These are phyloP conservation scores for Diaporthe humulicola DNA, from an alignment of 2,329 filamentous ascomycete species.

Conservation along the genomic window DNA sequence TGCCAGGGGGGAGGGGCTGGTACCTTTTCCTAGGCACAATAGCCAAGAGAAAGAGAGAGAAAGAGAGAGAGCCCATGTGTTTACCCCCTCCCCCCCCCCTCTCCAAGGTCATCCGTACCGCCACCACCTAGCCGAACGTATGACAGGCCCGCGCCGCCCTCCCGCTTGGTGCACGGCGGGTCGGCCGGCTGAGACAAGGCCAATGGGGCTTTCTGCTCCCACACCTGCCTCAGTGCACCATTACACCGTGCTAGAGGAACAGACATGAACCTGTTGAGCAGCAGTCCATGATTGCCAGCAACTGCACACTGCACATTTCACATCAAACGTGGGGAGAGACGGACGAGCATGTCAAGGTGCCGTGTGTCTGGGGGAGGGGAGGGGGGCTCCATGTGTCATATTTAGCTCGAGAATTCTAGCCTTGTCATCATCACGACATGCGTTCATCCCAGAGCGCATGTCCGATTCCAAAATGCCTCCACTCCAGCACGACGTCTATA, in stretches of 20 bases:
- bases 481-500: constrained; percentile 39
- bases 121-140: constrained; percentile 30
- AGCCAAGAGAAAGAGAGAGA: no score
- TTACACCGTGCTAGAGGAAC: not conserved
- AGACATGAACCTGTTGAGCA: not conserved
- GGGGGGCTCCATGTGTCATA: constrained; percentile 32
- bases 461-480: constrained; percentile 36
- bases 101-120: constrained; percentile 34
- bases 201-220: not conserved
- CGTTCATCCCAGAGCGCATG: constrained; percentile 38
- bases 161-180: constrained; percentile 21
- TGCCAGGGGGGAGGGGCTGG: not conserved
- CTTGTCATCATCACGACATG: constrained; percentile 34
- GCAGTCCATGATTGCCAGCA: not conserved
- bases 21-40: not conserved
- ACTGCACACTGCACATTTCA: not conserved
- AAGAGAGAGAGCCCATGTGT: no score
- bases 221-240: not conserved
- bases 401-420: constrained; percentile 38
- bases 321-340: not conserved
- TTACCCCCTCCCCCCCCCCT: no score
- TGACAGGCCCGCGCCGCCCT: constrained; percentile 36
- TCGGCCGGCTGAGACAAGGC: constrained; percentile 19
- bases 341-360: not conserved
- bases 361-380: not conserved